Base-by-base conservation (phyloP, 2,329 filamentous ascomycete species). In the Dryadomyces quercus-mongolicae region DNA sequence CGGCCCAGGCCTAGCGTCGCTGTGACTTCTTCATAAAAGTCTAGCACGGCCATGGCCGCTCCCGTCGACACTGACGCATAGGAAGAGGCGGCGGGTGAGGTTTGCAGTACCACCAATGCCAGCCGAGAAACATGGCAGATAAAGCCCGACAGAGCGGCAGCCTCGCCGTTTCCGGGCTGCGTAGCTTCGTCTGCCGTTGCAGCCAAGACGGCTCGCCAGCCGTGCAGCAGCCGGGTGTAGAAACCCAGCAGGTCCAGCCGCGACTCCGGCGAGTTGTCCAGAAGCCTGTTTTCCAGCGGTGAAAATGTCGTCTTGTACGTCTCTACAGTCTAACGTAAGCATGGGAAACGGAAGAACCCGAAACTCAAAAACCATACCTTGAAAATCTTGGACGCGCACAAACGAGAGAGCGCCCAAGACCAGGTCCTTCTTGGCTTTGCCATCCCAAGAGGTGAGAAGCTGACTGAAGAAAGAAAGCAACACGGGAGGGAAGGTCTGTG, bases 11-110 rank as follows among this genome's bases (percentile, higher is more conserved):
- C 74, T 55, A 82, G 75, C 21, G 86, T 67, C 20, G 72, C 69
- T 5, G 80, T 76, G 6, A 81, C 73, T 53, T 77, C 71, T 58
- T 85, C 79, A 66, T 86, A 88, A 67, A 92, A 90, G 63, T 83
- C 81, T 38, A 87, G 74, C 16, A 90, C 72, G 20, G 75, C 70
- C 7, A 81, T 80, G 42, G 76, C 68, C 2, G 59, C 54, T 9
- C 40, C 36, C n/a, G 56, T 57, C 20, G 57, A 55, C 5, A 54
- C 52, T n/a, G 25, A 18, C 5, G 38, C 2, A 13, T 22, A 25
- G 1, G 76, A 73, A 2, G 70, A 61, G 5, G 71, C 59, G 6
- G 64, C 64, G 9, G 70, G 65, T 2, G 69, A 68, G 52, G 73
- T 73, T 66, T 87, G 84, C 7, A 82, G 66, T 9, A 86, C 67